Conservation (phyloP, 768 basidiomycete species). For the Suillus tomentosus region DNA sequence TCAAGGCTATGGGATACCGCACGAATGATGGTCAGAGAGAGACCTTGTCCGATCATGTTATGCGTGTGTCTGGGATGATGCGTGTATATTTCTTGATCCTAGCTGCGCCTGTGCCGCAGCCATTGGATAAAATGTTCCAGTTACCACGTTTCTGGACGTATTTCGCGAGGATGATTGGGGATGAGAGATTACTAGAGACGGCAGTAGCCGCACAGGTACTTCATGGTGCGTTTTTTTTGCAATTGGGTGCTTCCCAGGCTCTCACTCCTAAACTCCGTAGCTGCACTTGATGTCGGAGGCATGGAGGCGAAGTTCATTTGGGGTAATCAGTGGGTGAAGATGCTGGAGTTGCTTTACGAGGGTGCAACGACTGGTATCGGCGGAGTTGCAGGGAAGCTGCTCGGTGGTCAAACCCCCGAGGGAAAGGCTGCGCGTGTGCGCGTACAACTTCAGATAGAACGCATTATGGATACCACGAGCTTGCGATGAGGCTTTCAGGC, state of each 20-base stretch:
- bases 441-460: constrained; percentile 66
- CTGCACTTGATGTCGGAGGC: constrained; percentile 73
- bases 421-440: constrained; percentile 66
- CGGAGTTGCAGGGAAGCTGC: constrained; percentile 38
- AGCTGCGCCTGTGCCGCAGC: constrained; percentile 36
- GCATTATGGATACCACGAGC: constrained; percentile 45
- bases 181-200: constrained; percentile 52
- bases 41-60: constrained; percentile 57
- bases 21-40: constrained; percentile 51
- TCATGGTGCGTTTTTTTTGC: constrained; percentile 52
- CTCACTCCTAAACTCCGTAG: constrained; percentile 37
- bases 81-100: constrained; percentile 85
- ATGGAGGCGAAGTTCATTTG: constrained; percentile 58
- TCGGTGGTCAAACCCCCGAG: constrained; percentile 64
- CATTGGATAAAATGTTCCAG: constrained; percentile 57
- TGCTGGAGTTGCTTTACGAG: constrained; percentile 66
- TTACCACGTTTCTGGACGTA: constrained; percentile 71
- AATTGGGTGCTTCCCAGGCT: constrained; percentile 1
- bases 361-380: constrained; percentile 59
- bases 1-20: constrained; percentile 61
- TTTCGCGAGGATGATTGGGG: constrained; percentile 62
- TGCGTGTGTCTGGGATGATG: constrained; percentile 76
- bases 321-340: constrained; percentile 80
- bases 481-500: constrained; percentile 9
- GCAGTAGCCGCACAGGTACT: constrained; percentile 66